Conservation (phyloP, 352 stramenopile species). For the Phytophthora litchii region DNA sequence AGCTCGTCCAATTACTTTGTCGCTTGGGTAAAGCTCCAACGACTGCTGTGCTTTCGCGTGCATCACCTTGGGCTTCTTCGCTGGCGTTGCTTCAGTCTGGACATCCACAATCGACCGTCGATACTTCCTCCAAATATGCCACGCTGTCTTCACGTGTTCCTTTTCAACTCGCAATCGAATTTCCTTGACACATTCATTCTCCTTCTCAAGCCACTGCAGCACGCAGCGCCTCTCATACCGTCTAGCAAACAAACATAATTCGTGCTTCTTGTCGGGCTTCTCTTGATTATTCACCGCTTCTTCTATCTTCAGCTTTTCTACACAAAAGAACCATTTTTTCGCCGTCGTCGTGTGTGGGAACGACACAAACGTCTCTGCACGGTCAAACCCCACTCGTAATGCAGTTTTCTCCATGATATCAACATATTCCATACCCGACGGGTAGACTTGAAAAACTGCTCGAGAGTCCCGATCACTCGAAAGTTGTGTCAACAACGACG, state of each 20-base stretch:
- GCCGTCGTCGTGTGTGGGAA: conserved; percentile 71
- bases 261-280: background rate
- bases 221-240: conserved; percentile 62
- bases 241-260: conserved; percentile 65
- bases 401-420: conserved; percentile 65
- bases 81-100: conserved; percentile 14
- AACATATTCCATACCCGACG: conserved; percentile 53
- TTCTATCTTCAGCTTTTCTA: conserved; percentile 30
- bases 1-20: conserved; percentile 59
- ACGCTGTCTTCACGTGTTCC: conserved; percentile 72
- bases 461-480: conserved; percentile 9
- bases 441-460: conserved; percentile 81
- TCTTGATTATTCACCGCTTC: conserved; percentile 9
- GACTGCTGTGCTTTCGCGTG: conserved; percentile 63
- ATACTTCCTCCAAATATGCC: conserved; percentile 79
- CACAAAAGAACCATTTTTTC: conserved; percentile 81
- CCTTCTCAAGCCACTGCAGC: conserved; percentile 54
- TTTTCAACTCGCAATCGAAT: conserved; percentile 55
- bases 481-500: conserved; percentile 48
- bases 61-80: conserved; percentile 14
- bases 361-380: conserved; percentile 64
- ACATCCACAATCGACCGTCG: conserved; percentile 36
- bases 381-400: conserved; percentile 47
- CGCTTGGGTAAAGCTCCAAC: conserved; percentile 64
- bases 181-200: conserved; percentile 13